phyloP scores from a whole-genome alignment of 441 rosid species.

The Geranium incanum region DNA sequence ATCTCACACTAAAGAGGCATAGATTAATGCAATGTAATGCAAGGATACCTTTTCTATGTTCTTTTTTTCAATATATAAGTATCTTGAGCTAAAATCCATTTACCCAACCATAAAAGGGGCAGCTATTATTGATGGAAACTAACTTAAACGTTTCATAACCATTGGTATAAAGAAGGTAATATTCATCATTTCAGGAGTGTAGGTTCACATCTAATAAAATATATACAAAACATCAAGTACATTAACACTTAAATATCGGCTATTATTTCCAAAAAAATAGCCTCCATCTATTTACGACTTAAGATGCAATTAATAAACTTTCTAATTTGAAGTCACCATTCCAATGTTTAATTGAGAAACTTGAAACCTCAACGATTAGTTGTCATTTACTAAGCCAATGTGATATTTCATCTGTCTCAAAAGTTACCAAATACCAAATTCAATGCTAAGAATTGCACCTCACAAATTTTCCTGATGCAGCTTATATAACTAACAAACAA shows the following conservation, averaged over 20 bases:
- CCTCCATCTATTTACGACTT: background rate
- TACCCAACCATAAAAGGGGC: background rate
- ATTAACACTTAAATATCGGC: background rate
- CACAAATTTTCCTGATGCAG: background rate
- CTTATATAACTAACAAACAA: background rate
- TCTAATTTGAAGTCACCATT: background rate
- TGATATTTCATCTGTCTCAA: background rate
- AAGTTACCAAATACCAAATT: background rate
- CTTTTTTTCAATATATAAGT: background rate
- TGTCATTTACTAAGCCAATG: background rate
- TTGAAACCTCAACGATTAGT: background rate
- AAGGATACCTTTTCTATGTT: background rate
- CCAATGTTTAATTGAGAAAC: background rate
- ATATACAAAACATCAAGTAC: background rate
- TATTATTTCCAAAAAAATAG: background rate
- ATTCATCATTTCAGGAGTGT: background rate
- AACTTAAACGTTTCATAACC: background rate
- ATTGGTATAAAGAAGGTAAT: background rate
- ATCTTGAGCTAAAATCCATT: too few species aligned
- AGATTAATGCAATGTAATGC: conserved; percentile 38
- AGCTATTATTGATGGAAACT: background rate
- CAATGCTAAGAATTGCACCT: background rate
- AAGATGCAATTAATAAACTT: background rate
- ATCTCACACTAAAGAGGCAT: conserved; percentile 77
- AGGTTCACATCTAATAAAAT: background rate